Percentiles rank a stretch among this genome's conserved stretches.
Conservation (phyloP, 306 rosid genomes). For the barrel medic (Medicago truncatula) region DNA sequence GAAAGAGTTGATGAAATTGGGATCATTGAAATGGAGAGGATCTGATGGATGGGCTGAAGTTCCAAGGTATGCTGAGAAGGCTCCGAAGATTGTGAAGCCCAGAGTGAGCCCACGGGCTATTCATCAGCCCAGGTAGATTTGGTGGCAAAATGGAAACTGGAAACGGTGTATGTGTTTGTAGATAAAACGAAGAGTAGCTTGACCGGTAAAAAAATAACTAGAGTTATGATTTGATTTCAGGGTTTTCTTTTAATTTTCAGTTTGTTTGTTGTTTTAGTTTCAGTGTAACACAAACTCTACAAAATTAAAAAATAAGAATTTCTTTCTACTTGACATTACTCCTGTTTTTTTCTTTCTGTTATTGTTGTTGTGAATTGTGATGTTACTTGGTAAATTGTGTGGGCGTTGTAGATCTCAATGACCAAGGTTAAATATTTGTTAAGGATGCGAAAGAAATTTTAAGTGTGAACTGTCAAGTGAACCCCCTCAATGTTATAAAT, state of each 20-base stretch:
- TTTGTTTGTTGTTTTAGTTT: neutral
- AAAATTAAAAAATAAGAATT: neutral
- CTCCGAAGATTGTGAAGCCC: constrained; percentile 65
- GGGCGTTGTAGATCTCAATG: neutral
- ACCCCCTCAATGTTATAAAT: no score
- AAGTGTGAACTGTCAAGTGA: neutral
- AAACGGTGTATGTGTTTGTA: neutral
- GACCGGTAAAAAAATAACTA: neutral
- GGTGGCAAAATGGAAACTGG: neutral
- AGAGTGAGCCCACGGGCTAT: constrained; percentile 80
- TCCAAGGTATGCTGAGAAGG: constrained; percentile 68
- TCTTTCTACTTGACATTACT: neutral
- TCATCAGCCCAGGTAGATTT: constrained; percentile 86
- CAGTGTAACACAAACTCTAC: neutral
- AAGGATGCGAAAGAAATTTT: neutral
- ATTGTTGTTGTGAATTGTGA: neutral
- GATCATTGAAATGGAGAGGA: constrained; percentile 60
- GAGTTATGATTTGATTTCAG: neutral
- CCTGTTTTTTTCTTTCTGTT: neutral
- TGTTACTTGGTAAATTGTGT: neutral
- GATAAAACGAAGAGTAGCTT: neutral
- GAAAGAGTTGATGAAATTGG: constrained; percentile 53
- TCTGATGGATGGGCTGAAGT: constrained; percentile 40
- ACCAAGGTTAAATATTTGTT: neutral
- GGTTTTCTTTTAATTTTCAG: neutral